Evolutionary conservation across 495 filamentous ascomycete species (phyloP), one percentile per base, ranked within the genome.

Genomic region (Aspergillus baeticus): DNA sequence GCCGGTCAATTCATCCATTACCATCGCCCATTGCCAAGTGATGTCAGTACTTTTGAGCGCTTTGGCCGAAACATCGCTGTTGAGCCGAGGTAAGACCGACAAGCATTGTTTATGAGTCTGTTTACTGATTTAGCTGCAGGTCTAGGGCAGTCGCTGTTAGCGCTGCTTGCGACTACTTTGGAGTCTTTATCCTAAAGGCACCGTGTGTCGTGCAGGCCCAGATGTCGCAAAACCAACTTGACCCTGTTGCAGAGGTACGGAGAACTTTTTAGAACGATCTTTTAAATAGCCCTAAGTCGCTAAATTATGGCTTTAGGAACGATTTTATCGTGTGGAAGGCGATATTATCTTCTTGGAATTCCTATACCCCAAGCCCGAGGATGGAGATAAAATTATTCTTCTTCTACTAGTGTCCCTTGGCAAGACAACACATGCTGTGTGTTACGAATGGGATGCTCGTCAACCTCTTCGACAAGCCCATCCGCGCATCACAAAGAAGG

Each of bases 271-370:
- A 20, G 10, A 7, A 13, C 2, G 6, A n/a, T 17, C 23, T 4
- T 34, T 5, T 15, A n/a, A 53, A 31, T 37, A 44, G 14, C 0
- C 29, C 1, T 6, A 17, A 53, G 10, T 7, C n/a, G 10, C 23
- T 48, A 45, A 37, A 26, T 21, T 53, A 26, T 20, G 43, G 34
- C 38, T 37, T 14, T 57, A 83, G 69, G 80, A 86, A 62, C 77
- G 78, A 39, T 75, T 81, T 20, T 78, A 88, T 31, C 66, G 77
- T 37, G 72, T 92, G 11, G 80, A 84, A 20, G 92, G 93, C 1
- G 77, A 84, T 13, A 91, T 98, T 33, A 72, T 92, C 52, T 88
- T 91, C 61, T 87, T 96, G 74, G 88, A 92, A 29, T 98, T 98
- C 57, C 81, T 98, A 6, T 84, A 90, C 55, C 88, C 92, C 5